These are phyloP conservation scores for Calvatia gigantea DNA, from an alignment of 768 basidiomycete species.

Conservation along the genomic window DNA sequence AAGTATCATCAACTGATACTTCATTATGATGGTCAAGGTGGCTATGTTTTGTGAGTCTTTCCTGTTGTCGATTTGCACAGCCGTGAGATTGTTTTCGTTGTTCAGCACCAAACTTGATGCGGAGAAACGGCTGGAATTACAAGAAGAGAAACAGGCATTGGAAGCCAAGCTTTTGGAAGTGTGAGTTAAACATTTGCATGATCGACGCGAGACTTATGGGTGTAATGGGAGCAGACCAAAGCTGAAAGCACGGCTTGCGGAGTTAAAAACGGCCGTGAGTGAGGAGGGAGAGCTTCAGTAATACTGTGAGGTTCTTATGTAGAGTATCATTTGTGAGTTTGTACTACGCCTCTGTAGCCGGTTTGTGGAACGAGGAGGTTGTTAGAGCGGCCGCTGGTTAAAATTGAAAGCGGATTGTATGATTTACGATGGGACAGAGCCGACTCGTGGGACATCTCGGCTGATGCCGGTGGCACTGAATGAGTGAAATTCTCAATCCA, in stretches of 20 bases:
- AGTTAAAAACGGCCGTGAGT: constrained; percentile 44
- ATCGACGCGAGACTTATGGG: not conserved
- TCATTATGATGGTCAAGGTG: constrained; percentile 92
- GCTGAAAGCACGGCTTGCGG: constrained; percentile 71
- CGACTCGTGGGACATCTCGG: constrained; percentile 1
- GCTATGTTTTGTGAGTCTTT: constrained; percentile 83
- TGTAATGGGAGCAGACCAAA: constrained; percentile 63
- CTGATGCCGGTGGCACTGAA: constrained; percentile 6
- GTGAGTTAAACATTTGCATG: constrained; percentile 39
- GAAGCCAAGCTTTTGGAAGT: constrained; percentile 86
- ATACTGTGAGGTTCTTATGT: no score
- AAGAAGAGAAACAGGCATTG: constrained; percentile 90
- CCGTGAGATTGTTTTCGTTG: no score
- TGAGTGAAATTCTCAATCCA: constrained; percentile 6
- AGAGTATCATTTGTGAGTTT: no score
- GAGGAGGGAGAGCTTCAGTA: constrained; percentile 7
- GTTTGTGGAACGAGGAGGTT: not conserved
- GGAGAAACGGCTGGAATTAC: constrained; percentile 83
- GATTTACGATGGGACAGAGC: not conserved
- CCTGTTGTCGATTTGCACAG: no score
- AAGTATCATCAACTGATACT: constrained; percentile 86
- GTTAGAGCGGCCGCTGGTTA: not conserved
- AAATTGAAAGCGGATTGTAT: not conserved
- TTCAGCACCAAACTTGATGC: constrained; percentile 83
- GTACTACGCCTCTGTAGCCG: no score